These are phyloP conservation scores for Collybia mongolica DNA, from an alignment of 768 basidiomycete genomes.

Conservation along the genomic window DNA sequence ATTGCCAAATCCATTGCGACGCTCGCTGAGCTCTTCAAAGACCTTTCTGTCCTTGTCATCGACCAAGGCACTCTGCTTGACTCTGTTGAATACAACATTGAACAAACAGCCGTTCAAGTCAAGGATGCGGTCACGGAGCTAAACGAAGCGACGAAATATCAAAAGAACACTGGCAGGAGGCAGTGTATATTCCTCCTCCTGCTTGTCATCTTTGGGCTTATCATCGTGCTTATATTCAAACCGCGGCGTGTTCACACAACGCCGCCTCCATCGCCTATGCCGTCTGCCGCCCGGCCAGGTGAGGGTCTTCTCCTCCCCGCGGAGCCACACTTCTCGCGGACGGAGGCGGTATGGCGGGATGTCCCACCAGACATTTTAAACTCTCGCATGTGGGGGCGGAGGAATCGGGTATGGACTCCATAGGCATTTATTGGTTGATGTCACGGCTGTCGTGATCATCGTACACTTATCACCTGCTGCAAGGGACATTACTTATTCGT, in stretches of 20 bases:
- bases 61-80: slow-evolving; percentile 98
- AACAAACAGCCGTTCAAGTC: slow-evolving; percentile 82
- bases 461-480: too few species aligned
- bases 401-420: too few species aligned
- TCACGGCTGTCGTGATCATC: too few species aligned
- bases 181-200: slow-evolving; percentile 92
- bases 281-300: too few species aligned
- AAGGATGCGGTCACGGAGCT: slow-evolving; percentile 85
- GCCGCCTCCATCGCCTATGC: slow-evolving; percentile 12
- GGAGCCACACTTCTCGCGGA: too few species aligned
- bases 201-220: slow-evolving; percentile 84
- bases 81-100: slow-evolving; percentile 96
- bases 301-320: too few species aligned
- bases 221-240: slow-evolving; percentile 91
- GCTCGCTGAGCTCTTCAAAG: slow-evolving; percentile 95
- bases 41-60: slow-evolving; percentile 89
- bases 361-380: too few species aligned
- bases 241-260: slow-evolving; percentile 35
- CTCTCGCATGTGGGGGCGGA: too few species aligned
- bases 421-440: too few species aligned
- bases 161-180: slow-evolving; percentile 89
- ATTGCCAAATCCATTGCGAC: slow-evolving; percentile 91
- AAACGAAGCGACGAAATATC: slow-evolving; percentile 81
- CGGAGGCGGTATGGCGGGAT: too few species aligned
- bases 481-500: too few species aligned